Conservation (phyloP, 768 basidiomycete species). For the Fistulinella prunicolor region DNA sequence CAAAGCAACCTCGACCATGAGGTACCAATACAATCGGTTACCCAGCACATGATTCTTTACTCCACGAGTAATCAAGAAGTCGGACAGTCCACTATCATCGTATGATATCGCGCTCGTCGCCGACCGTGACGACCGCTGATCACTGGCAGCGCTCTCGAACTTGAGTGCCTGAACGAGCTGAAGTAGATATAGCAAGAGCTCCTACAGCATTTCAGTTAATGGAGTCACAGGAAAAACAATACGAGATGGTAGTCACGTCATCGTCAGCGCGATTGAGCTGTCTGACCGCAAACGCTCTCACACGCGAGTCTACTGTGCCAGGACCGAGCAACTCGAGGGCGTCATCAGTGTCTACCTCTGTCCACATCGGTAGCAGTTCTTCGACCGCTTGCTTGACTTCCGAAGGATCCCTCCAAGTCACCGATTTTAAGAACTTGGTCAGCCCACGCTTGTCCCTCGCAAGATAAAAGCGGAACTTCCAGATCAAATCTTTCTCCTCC, state of each 20-base stretch:
- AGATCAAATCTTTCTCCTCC: slow-evolving; percentile 93
- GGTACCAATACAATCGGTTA: slow-evolving; percentile 94
- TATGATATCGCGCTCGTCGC: slow-evolving; percentile 75
- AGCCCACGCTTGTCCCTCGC: slow-evolving; percentile 88
- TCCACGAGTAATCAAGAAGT: slow-evolving; percentile 85
- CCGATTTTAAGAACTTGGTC: slow-evolving; percentile 96
- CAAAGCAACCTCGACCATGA: slow-evolving; percentile 92
- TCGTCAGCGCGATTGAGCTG: slow-evolving; percentile 91
- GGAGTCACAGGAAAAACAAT: background rate
- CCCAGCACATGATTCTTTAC: slow-evolving; percentile 82
- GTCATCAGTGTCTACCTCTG: slow-evolving; percentile 94
- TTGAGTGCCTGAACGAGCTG: slow-evolving; percentile 98
- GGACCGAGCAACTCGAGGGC: slow-evolving; percentile 94
- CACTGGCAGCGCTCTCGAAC: slow-evolving; percentile 82
- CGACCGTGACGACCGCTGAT: slow-evolving; percentile 72
- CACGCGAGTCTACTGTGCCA: slow-evolving; percentile 83
- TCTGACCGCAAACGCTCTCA: slow-evolving; percentile 90
- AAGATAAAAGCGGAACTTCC: slow-evolving; percentile 99
- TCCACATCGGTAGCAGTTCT: slow-evolving; percentile 93
- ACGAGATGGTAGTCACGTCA: slow-evolving; percentile 57
- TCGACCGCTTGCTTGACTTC: slow-evolving; percentile 99
- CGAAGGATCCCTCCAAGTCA: slow-evolving; percentile 93
- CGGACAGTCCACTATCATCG: slow-evolving; percentile 89
- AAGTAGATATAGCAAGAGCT: slow-evolving; percentile 85
- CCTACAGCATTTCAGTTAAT: slow-evolving; percentile 45